These are phyloP conservation scores for Ormosia semicastrata DNA, from an alignment of 306 rosid species.

Conservation along the genomic window DNA sequence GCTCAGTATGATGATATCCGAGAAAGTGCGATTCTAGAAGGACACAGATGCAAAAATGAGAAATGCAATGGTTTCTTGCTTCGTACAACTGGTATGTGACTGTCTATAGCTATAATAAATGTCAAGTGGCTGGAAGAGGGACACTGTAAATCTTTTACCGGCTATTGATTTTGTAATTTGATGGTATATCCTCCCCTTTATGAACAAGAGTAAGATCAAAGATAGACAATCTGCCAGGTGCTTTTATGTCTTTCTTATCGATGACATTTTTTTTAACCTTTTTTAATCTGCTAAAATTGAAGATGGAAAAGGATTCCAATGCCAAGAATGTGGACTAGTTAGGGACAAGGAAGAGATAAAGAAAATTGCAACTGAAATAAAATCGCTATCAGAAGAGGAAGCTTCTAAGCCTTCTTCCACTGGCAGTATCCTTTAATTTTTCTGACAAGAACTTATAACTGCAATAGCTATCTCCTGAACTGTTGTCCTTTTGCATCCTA, in stretches of 20 bases:
- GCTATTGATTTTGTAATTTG: constrained; percentile 12
- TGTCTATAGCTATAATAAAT: constrained; percentile 3
- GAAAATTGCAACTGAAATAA: constrained; percentile 57
- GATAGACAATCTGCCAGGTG: constrained; percentile 12
- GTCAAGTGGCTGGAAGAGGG: constrained; percentile 11
- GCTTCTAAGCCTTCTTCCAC: constrained; percentile 40
- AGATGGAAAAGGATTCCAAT: constrained; percentile 69
- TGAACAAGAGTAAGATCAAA: constrained; percentile 18
- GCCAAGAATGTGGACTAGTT: constrained; percentile 74
- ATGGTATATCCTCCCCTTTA: constrained; percentile 8
- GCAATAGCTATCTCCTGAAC: constrained; percentile 11
- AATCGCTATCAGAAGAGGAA: constrained; percentile 55
- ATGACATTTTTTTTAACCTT: neutral
- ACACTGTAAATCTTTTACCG: neutral
- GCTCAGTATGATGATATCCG: constrained; percentile 64
- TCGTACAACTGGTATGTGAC: constrained; percentile 62
- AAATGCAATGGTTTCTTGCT: constrained; percentile 82
- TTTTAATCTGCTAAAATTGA: constrained; percentile 25
- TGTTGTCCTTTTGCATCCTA: constrained; percentile 9
- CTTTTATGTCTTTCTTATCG: constrained; percentile 12
- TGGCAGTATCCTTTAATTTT: constrained; percentile 65
- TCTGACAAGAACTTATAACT: constrained; percentile 23
- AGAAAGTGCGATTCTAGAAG: constrained; percentile 86
- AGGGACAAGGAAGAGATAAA: constrained; percentile 70
- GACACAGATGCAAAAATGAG: constrained; percentile 72